Percentiles rank a stretch among this genome's conserved stretches.
Conservation (phyloP, 768 basidiomycete genomes). For the Podaxis sp. region DNA sequence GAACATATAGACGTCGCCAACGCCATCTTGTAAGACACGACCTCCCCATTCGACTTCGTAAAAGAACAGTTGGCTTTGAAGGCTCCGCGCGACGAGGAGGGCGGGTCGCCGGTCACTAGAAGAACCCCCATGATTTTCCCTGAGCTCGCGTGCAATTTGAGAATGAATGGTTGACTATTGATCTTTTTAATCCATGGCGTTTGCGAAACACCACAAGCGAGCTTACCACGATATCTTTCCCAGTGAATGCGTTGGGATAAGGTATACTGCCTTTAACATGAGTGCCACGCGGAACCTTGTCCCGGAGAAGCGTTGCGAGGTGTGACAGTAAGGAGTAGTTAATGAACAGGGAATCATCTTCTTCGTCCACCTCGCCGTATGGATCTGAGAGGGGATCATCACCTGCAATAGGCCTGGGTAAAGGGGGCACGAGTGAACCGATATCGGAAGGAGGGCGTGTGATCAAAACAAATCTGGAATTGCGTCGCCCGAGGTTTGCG, state of each 20-base stretch:
- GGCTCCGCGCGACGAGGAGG: slow-evolving; percentile 80
- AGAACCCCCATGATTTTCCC: slow-evolving; percentile 61
- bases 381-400: slow-evolving; percentile 39
- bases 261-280: slow-evolving; percentile 94
- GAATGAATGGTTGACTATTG: slow-evolving; percentile 80
- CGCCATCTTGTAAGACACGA: slow-evolving; percentile 77
- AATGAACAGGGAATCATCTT: slow-evolving; percentile 60
- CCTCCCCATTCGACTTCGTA: slow-evolving; percentile 97
- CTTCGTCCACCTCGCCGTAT: slow-evolving; percentile 61
- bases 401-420: slow-evolving; percentile 25
- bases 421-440: neutral
- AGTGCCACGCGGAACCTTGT: slow-evolving; percentile 82
- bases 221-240: slow-evolving; percentile 60
- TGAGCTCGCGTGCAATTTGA: slow-evolving; percentile 77
- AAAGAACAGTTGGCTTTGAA: slow-evolving; percentile 92
- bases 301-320: slow-evolving; percentile 83
- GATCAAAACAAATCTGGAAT: slow-evolving; percentile 5
- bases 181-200: slow-evolving; percentile 2
- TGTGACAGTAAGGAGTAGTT: slow-evolving; percentile 87
- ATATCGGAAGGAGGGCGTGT: slow-evolving; percentile 2
- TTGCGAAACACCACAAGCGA: neutral
- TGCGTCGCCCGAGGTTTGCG: slow-evolving; percentile 7
- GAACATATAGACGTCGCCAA: slow-evolving; percentile 95
- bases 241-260: slow-evolving; percentile 89
- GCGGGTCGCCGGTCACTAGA: slow-evolving; percentile 78